These are phyloP conservation scores for Schizopora paradoxa DNA, from an alignment of 1,284 basidiomycete genomes.

Conservation along the genomic window DNA sequence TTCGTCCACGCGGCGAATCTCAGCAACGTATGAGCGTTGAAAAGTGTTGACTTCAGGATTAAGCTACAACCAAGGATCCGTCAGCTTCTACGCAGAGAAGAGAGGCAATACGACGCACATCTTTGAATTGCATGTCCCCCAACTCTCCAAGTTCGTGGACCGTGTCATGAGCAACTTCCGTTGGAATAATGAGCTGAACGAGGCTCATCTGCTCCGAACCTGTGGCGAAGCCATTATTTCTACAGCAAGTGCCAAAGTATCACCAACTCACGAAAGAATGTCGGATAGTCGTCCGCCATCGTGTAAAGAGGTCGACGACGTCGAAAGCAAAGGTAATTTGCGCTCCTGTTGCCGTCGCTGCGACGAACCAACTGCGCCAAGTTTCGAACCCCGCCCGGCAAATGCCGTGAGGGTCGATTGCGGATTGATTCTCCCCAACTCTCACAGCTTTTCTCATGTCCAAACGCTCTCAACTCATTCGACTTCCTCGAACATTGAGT, in stretches of 20 bases:
- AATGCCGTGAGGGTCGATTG: too few relatives aligned
- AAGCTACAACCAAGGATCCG: constrained; percentile 46
- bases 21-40: constrained; percentile 96
- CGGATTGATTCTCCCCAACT: too few relatives aligned
- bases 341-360: too few relatives aligned
- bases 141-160: constrained; percentile 94
- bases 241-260: background rate
- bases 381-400: too few relatives aligned
- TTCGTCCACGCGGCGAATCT: constrained; percentile 92
- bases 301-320: background rate
- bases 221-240: constrained; percentile 28
- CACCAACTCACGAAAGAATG: constrained; percentile 15
- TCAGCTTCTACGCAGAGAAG: constrained; percentile 8
- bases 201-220: constrained; percentile 97
- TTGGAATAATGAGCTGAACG: constrained; percentile 96
- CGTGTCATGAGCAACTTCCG: constrained; percentile 96
- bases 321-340: background rate
- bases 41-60: constrained; percentile 96
- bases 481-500: too few relatives aligned
- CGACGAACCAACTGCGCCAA: too few relatives aligned
- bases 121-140: constrained; percentile 96
- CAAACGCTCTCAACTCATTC: too few relatives aligned
- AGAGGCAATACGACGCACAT: constrained; percentile 51
- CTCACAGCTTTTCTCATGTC: too few relatives aligned
- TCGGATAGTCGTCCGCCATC: constrained; percentile 18